Base-by-base conservation (phyloP, 139 green algal genomes). In the Ostreobium quekettii region DNA sequence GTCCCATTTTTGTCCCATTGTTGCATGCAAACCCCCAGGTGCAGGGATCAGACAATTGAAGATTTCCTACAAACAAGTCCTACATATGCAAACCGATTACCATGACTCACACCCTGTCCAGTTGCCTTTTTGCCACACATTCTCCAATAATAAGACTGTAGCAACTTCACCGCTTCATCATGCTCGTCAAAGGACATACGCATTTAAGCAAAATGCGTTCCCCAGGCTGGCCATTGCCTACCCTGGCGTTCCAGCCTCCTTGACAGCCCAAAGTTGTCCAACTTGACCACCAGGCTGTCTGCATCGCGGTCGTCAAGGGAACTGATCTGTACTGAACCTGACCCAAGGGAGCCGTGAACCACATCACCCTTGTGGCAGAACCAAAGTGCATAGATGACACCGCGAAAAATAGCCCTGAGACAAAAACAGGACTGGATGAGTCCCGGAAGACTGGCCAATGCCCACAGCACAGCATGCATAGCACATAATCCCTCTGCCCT, bases 211-310 rank as follows among this genome's bases (percentile, higher is more conserved):
- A 53, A 26, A 26, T 53, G 46, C 46, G 33, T 15, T 15, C 7
- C 15, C 53, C 32, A 37, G 8, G 19, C 19, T 19, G 46, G 19
- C 46, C 19, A 15, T 11, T 19, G 53, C 7, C 53, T n/a, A 7
- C 33, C 15, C 53, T 62, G 8, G 8, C 15, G 8, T 30, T 31
- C 53, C 53, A 62, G 8, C 32, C 33, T 62, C 53, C 53, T 29
- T 62, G 53, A 62, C 33, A 90, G 90, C 2, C 86, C 86, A 75
- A 92, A 90, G 69, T 89, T 89, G 72, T 92, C 86, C n/a, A 93
- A 65, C 71, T 90, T 90, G 2, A 93, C 79, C 0, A 82, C 67
- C 36, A 93, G 71, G 2, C 64, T 49, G 4, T 58, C 47, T 0
- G 74, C 62, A 30, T 71, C 62, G 39, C 70, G 58, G 65, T 88